A percentile compares a stretch with the other conserved stretches of the same genome.
phyloP scores from a whole-genome alignment of 106 monocot genomes.

The Acanthochlamys bracteata region DNA sequence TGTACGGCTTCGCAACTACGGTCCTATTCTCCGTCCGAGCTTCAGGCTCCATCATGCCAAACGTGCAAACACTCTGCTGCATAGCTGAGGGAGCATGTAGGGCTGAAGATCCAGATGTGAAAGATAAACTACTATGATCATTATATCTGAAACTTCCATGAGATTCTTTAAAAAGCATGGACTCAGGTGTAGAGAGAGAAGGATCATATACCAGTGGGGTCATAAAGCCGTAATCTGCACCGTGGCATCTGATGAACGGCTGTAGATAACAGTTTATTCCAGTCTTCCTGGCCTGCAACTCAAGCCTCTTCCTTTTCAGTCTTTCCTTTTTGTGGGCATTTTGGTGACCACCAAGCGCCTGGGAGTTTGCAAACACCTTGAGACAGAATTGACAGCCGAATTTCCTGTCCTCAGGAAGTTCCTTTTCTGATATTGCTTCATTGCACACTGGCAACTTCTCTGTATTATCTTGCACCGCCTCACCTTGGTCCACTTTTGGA shows the following conservation, averaged over 20 bases:
- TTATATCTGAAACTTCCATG: slow-evolving; percentile 5
- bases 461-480: neutral
- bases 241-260: slow-evolving; percentile 39
- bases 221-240: neutral
- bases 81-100: neutral
- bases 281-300: slow-evolving; percentile 38
- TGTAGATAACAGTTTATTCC: slow-evolving; percentile 28
- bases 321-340: slow-evolving; percentile 86
- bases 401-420: slow-evolving; percentile 15
- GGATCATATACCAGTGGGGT: slow-evolving; percentile 18
- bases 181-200: slow-evolving; percentile 7
- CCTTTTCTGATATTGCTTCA: neutral
- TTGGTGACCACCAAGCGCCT: slow-evolving; percentile 74
- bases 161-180: slow-evolving; percentile 15
- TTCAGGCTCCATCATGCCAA: slow-evolving; percentile 2
- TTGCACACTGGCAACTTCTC: neutral
- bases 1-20: neutral
- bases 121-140: neutral
- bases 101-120: neutral
- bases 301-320: slow-evolving; percentile 57
- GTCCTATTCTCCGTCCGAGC: neutral
- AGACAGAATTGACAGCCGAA: slow-evolving; percentile 56
- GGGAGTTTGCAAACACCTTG: slow-evolving; percentile 63
- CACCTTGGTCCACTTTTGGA: neutral
- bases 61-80: neutral